Evolutionary conservation across 2,329 filamentous ascomycete species (phyloP), one percentile per base, ranked within the genome.

Genomic region (Decorospora gaudefroyi): DNA sequence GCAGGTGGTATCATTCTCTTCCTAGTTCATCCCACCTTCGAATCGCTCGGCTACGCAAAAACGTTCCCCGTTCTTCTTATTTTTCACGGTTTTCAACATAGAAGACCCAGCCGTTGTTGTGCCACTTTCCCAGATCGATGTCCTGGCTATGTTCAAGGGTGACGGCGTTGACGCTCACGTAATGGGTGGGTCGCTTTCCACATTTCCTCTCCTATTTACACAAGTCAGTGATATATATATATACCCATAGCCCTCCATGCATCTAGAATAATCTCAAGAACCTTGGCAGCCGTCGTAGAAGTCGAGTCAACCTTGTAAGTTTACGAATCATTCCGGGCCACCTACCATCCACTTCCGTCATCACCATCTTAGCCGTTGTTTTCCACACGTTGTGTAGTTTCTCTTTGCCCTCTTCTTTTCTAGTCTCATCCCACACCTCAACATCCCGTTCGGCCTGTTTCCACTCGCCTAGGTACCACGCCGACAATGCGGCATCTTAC

Each of bases 401-500:
- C 8, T 42, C 51, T 12, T 42, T 30, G 12, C 39, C 51, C 1
- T 35, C 29, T 5, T 49, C 37, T 16, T 57, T 40, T 22, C 37
- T 49, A 6, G 7, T 43, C 4, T 46, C 53, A 22, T 52, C 48
- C 64, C 61, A 64, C 25, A 54, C 37, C 3, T 52, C 56, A 10
- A 61, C 47, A 40, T 64, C 53, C 4, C 61, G 22, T 2, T 59
- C 50, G 4, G 36, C 46, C n/a, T 55, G 40, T 28, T 57, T 53
- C 61, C 60, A 66, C 5, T 36, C 27, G 1, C 53, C 64, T n/a
- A n/a, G n/a, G n/a, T 6, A 42, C 53, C 10, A 75, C 62, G 4
- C 64, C 70, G 55, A 80, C 75, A 40, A 72, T 73, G 3, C 74
- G 59, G 9, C 74, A 71, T 0, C 36, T 67, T 71, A 60, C 76